A percentile compares a stretch with the other conserved stretches of the same genome.
Evolutionary conservation across 2,329 filamentous ascomycete species (phyloP).

Genomic region (Ascochyta viciae-villosae): DNA sequence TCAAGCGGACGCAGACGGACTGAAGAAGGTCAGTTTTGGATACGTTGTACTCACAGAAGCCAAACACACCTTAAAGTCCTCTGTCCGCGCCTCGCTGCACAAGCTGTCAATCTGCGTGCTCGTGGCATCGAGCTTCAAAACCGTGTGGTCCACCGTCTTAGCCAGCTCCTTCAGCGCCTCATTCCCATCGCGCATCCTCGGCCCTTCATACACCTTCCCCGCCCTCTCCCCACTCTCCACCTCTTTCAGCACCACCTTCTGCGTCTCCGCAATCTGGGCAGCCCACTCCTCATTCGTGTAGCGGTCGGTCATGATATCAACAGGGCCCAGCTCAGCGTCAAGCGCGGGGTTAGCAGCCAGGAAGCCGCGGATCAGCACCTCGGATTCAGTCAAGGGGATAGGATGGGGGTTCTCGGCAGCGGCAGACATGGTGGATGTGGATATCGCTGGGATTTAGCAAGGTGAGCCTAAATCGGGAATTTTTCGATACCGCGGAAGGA

Average conservation of each 20-base stretch:
- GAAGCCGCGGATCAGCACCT: conserved; percentile 42
- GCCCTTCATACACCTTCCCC: conserved; percentile 37
- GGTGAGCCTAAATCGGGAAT: conserved; percentile 7
- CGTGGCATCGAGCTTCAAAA: conserved; percentile 59
- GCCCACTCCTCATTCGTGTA: conserved; percentile 57
- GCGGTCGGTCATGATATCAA: conserved; percentile 49
- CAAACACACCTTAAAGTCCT: conserved; percentile 54
- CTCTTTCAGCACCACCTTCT: conserved; percentile 37
- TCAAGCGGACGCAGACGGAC: conserved; percentile 65
- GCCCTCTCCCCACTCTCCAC: conserved; percentile 38
- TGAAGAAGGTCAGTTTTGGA: conserved; percentile 40
- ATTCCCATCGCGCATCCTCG: conserved; percentile 34
- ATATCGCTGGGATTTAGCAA: conserved; percentile 17
- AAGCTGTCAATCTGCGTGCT: conserved; percentile 59
- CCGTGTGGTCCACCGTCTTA: conserved; percentile 57
- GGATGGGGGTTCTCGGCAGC: conserved; percentile 28
- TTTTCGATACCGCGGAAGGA: conserved; percentile 16
- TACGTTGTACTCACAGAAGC: not conserved
- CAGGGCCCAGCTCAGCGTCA: conserved; percentile 34
- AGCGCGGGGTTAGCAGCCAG: conserved; percentile 44
- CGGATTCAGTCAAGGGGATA: conserved; percentile 41
- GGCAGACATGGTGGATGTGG: conserved; percentile 24
- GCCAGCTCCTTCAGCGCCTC: conserved; percentile 41
- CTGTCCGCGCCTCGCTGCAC: conserved; percentile 61
- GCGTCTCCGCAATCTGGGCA: conserved; percentile 49